These are phyloP conservation scores for Heliamphora exappendiculata DNA, from an alignment of 148 eudicot genomes.

Conservation along the genomic window DNA sequence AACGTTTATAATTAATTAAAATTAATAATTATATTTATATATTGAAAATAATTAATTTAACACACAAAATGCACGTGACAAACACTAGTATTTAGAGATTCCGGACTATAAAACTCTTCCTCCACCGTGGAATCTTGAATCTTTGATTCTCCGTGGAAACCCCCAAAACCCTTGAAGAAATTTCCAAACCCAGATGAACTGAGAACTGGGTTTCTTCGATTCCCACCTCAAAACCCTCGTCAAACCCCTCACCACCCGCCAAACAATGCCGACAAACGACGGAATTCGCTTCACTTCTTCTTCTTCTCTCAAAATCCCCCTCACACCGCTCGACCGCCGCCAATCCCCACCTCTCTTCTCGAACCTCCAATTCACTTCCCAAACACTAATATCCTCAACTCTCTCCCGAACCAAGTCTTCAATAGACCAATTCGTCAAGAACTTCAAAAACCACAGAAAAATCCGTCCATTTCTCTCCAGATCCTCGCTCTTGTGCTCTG, in stretches of 20 bases:
- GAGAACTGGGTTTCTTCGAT: neutral
- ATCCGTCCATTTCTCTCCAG: constrained; percentile 5
- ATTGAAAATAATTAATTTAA: too few species aligned
- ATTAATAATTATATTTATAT: too few species aligned
- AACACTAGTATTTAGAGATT: too few species aligned
- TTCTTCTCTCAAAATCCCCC: constrained; percentile 48
- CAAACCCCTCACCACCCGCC: neutral
- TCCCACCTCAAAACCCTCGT: too few species aligned
- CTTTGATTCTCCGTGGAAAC: neutral
- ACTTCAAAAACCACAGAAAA: neutral
- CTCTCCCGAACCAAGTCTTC: constrained; percentile 24
- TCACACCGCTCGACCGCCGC: constrained; percentile 11
- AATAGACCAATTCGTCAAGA: constrained; percentile 6
- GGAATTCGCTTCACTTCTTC: constrained; percentile 53
- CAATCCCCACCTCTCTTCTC: constrained; percentile 15
- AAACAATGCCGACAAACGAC: constrained; percentile 49
- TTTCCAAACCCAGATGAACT: neutral
- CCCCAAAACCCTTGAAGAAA: neutral
- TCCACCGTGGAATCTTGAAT: too few species aligned
- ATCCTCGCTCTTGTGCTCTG: constrained; percentile 40
- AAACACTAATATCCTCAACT: constrained; percentile 28
- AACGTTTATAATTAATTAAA: too few species aligned
- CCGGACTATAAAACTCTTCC: too few species aligned
- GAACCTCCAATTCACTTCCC: constrained; percentile 37
- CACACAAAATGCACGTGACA: too few species aligned